Evolutionary conservation across 495 filamentous ascomycete species (phyloP).

Genomic region (Neurospora pannonica): DNA sequence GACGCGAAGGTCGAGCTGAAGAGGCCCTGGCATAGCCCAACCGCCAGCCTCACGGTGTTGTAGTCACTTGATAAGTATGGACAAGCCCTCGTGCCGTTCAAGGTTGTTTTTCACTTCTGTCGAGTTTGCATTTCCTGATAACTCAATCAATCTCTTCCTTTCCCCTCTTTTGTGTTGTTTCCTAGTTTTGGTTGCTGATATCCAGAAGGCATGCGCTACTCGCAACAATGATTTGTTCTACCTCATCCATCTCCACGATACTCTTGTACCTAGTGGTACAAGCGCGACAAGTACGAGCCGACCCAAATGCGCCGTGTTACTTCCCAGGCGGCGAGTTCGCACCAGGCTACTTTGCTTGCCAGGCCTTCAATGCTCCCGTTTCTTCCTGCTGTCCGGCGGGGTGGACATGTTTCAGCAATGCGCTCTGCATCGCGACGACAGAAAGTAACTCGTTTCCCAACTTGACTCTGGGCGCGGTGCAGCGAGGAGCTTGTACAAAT

Average conservation of each 20-base stretch:
- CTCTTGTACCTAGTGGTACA: not conserved
- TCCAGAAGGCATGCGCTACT: not conserved
- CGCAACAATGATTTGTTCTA: not conserved
- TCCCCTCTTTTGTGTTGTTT: not conserved
- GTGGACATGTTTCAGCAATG: conserved; percentile 27
- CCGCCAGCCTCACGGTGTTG: not conserved
- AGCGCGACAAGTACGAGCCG: not conserved
- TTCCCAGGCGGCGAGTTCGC: conserved; percentile 16
- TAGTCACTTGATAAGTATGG: not conserved
- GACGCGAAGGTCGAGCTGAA: not conserved
- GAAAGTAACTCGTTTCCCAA: conserved; percentile 10
- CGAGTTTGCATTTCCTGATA: not conserved
- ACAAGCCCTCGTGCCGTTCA: not conserved
- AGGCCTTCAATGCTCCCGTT: conserved; percentile 9
- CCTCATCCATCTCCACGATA: not conserved
- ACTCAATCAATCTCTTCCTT: not conserved
- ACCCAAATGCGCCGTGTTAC: conserved; percentile 20
- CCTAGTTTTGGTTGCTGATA: not conserved
- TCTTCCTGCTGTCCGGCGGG: conserved; percentile 22
- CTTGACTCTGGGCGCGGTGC: conserved; percentile 14
- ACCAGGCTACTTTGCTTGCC: conserved; percentile 18
- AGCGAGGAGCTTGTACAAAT: conserved; percentile 21
- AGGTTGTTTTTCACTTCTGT: not conserved
- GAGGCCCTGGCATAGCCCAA: not conserved
- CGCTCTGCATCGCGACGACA: conserved; percentile 25